Conservation (phyloP, 192 early-diverging fungal species). For the Backusella psychrophila region DNA sequence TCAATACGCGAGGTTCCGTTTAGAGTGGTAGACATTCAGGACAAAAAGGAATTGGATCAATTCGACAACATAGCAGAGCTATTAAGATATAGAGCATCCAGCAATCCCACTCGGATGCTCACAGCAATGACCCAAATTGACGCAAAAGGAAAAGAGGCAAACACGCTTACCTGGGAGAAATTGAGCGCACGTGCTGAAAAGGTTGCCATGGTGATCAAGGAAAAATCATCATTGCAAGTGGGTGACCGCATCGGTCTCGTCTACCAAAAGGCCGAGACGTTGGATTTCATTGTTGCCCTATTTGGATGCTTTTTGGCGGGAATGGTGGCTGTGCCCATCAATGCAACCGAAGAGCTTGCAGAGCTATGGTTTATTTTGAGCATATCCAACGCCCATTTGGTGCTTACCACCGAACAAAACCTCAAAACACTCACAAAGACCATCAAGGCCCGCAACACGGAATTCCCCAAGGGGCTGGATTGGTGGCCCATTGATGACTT, state of each 20-base stretch:
- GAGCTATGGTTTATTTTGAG: slow-evolving; percentile 77
- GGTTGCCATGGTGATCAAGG: slow-evolving; percentile 63
- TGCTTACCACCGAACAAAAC: slow-evolving; percentile 77
- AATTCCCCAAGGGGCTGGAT: slow-evolving; percentile 66
- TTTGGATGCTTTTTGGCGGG: slow-evolving; percentile 81
- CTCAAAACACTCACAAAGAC: slow-evolving; percentile 72
- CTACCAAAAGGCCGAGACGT: slow-evolving; percentile 75
- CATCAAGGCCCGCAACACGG: slow-evolving; percentile 52
- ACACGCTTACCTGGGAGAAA: slow-evolving; percentile 71
- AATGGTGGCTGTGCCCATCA: slow-evolving; percentile 81
- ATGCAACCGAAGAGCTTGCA: slow-evolving; percentile 75
- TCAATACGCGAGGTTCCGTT: slow-evolving; percentile 48
- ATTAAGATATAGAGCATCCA: slow-evolving; percentile 60
- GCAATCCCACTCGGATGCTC: slow-evolving; percentile 39
- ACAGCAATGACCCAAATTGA: slow-evolving; percentile 70
- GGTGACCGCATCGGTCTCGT: slow-evolving; percentile 75
- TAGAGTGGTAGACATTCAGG: slow-evolving; percentile 33
- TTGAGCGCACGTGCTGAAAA: slow-evolving; percentile 69
- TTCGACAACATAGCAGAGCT: slow-evolving; percentile 66
- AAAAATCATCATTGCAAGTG: slow-evolving; percentile 54
- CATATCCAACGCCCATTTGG: slow-evolving; percentile 61
- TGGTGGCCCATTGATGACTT: slow-evolving; percentile 85
- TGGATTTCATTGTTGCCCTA: slow-evolving; percentile 78
- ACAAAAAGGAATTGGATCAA: slow-evolving; percentile 38
- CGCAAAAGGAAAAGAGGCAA: slow-evolving; percentile 68